Conservation (phyloP, 108 stramenopile genomes). For the Skeletonema potamos region DNA sequence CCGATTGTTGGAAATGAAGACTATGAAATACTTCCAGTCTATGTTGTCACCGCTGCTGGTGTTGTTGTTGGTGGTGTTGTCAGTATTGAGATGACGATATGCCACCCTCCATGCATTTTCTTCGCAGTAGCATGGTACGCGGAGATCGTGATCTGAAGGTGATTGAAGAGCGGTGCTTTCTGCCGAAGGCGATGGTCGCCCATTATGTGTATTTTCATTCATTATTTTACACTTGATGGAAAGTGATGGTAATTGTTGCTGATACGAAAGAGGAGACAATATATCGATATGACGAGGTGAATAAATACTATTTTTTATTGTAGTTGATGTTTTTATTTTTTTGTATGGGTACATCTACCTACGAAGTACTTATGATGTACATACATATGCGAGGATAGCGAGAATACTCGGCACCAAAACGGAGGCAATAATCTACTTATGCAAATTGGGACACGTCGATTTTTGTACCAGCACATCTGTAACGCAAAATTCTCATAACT, state of each 20-base stretch:
- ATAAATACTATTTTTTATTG: too few relatives aligned
- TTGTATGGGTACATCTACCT: too few relatives aligned
- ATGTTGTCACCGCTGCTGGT: not conserved
- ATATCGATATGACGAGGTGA: too few relatives aligned
- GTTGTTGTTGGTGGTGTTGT: not conserved
- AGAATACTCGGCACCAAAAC: too few relatives aligned
- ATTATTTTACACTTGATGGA: not conserved
- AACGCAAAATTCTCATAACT: not conserved
- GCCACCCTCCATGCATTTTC: constrained; percentile 85
- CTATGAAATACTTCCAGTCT: constrained; percentile 49
- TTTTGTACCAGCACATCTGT: too few relatives aligned
- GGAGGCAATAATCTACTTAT: too few relatives aligned
- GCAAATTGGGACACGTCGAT: not conserved
- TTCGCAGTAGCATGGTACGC: constrained; percentile 86
- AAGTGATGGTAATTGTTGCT: too few relatives aligned
- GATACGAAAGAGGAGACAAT: too few relatives aligned
- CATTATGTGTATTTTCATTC: not conserved
- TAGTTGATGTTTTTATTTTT: too few relatives aligned
- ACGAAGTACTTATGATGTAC: too few relatives aligned
- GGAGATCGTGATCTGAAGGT: constrained; percentile 58
- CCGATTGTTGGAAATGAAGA: constrained; percentile 68
- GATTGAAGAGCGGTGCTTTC: constrained; percentile 49
- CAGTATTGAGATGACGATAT: constrained; percentile 49
- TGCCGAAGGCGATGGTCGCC: constrained; percentile 5
- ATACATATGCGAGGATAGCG: too few relatives aligned